Percentiles rank a stretch among this genome's conserved stretches.
Conservation (phyloP, 805 yeast species). For the Candida sithepensis region DNA sequence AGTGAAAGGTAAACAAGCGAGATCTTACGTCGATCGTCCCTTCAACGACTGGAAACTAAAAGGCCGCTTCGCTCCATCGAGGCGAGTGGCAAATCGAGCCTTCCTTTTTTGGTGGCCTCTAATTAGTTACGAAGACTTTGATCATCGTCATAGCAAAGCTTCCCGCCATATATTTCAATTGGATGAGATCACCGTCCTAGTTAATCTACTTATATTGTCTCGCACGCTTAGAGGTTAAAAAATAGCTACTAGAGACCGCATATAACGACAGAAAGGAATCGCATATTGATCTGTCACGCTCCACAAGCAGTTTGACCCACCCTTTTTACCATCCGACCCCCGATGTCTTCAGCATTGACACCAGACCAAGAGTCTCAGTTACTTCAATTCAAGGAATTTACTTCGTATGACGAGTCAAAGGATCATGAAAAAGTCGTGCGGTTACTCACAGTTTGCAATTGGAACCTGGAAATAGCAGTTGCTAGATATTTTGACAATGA, state of each 20-base stretch:
- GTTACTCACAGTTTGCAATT: conserved; percentile 48
- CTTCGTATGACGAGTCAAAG: conserved; percentile 42
- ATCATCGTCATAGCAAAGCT: too few species aligned
- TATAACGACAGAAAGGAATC: background rate
- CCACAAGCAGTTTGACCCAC: background rate
- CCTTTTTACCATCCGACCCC: background rate
- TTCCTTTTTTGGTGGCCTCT: too few species aligned
- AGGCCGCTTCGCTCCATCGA: conserved; percentile 8
- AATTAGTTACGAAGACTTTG: too few species aligned
- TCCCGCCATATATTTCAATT: too few species aligned
- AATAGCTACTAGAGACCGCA: too few species aligned
- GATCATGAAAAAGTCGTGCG: conserved; percentile 44
- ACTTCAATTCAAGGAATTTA: conserved; percentile 47
- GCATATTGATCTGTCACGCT: background rate
- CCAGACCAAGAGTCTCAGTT: conserved; percentile 40
- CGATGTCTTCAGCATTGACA: conserved; percentile 11
- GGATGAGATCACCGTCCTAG: too few species aligned
- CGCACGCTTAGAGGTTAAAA: too few species aligned
- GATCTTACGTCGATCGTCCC: conserved; percentile 6
- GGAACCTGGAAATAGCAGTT: conserved; percentile 60
- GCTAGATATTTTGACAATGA: conserved; percentile 60
- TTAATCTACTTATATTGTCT: too few species aligned
- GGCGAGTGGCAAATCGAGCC: conserved; percentile 9
- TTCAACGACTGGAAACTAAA: background rate
- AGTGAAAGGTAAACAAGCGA: conserved; percentile 1